These are phyloP conservation scores for Physcomitrellopsis africana DNA, from an alignment of 225 moss, liverwort and hornwort genomes.

Conservation along the genomic window DNA sequence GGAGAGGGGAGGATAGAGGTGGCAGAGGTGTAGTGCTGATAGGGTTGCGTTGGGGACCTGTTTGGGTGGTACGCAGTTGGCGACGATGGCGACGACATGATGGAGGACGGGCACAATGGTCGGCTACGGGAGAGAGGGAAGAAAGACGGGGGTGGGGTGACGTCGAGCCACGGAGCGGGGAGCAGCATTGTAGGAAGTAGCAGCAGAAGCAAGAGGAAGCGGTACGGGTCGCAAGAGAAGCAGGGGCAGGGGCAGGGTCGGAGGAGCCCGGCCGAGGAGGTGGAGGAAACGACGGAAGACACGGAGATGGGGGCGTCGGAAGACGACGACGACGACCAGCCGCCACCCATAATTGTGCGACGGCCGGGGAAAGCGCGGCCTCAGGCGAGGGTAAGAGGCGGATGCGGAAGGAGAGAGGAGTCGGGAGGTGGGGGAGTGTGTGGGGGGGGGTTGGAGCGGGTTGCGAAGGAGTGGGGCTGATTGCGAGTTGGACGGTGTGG, in stretches of 20 bases:
- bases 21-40: conserved; percentile 24
- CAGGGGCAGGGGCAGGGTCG: conserved; percentile 55
- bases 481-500: background rate
- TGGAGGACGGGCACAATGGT: conserved; percentile 83
- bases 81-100: conserved; percentile 84
- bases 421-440: background rate
- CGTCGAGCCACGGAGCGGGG: conserved; percentile 44
- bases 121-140: conserved; percentile 83
- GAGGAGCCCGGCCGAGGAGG: conserved; percentile 66
- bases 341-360: conserved; percentile 81
- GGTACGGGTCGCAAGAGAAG: conserved; percentile 79
- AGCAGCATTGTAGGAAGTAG: conserved; percentile 51
- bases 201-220: conserved; percentile 85
- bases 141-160: conserved; percentile 57
- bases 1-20: background rate
- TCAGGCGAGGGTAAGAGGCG: conserved; percentile 67
- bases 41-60: background rate
- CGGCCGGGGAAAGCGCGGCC: conserved; percentile 73
- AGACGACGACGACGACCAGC: conserved; percentile 91
- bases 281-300: conserved; percentile 90
- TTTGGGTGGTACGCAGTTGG: conserved; percentile 55
- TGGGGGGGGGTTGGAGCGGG: background rate
- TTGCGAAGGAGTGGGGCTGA: background rate
- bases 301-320: conserved; percentile 84
- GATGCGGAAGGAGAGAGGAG: background rate